phyloP scores from a whole-genome alignment of 208 protist genomes.

The Trypanosoma lewisi region DNA sequence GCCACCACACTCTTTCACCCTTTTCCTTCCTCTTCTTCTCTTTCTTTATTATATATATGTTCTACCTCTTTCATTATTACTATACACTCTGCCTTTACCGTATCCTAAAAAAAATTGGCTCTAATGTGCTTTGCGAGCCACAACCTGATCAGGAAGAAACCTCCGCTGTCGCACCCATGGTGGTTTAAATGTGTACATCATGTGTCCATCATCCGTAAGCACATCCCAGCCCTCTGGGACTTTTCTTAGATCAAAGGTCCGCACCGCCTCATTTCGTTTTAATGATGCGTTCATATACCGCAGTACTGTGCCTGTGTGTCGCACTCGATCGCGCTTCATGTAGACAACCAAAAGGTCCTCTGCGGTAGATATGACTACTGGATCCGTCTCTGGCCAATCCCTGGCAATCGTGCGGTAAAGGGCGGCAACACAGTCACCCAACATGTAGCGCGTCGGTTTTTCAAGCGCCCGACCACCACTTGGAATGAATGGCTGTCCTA shows the following conservation, averaged over 20 bases:
- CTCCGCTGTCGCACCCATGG: constrained; percentile 71
- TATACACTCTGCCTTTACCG: not conserved
- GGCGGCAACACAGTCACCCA: constrained; percentile 75
- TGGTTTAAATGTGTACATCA: constrained; percentile 87
- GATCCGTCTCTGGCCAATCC: constrained; percentile 73
- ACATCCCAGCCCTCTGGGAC: constrained; percentile 85
- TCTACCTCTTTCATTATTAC: not conserved
- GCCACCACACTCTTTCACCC: too few relatives aligned
- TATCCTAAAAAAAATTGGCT: too few relatives aligned
- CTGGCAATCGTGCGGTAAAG: constrained; percentile 61
- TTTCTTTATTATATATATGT: not conserved
- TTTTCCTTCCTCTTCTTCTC: not conserved
- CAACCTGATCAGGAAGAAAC: constrained; percentile 56
- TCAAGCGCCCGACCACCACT: constrained; percentile 37
- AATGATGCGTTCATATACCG: constrained; percentile 81
- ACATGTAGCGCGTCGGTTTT: constrained; percentile 68
- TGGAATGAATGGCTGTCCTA: constrained; percentile 72
- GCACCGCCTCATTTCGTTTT: constrained; percentile 56
- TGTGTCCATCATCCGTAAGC: constrained; percentile 75
- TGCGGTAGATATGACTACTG: constrained; percentile 78
- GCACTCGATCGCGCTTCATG: constrained; percentile 32
- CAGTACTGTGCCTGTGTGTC: constrained; percentile 44
- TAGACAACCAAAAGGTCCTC: constrained; percentile 90
- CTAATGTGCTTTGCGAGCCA: constrained; percentile 22
- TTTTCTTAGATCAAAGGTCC: constrained; percentile 64